Evolutionary conservation across 2,329 filamentous ascomycete genomes (phyloP).

Genomic region (Monascus ruber): DNA sequence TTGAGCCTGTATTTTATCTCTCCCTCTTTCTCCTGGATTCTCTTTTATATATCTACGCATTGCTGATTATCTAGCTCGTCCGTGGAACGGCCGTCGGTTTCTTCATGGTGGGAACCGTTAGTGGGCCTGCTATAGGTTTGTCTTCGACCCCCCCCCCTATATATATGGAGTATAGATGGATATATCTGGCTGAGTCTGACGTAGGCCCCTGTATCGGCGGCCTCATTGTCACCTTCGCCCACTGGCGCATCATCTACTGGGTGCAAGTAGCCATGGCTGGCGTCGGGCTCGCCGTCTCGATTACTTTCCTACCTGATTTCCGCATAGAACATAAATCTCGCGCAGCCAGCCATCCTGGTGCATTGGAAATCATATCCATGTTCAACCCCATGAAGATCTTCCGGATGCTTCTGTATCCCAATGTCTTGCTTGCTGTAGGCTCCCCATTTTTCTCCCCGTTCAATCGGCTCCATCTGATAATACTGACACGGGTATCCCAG

Average conservation of each 20-base stretch:
- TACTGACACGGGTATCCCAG: constrained; percentile 6
- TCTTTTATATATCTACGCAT: not conserved
- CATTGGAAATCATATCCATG: constrained; percentile 14
- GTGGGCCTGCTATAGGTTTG: constrained; percentile 33
- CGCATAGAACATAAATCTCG: constrained; percentile 47
- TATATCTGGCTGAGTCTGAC: not conserved
- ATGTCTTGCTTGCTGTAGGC: constrained; percentile 48
- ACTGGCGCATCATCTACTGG: constrained; percentile 70
- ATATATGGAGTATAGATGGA: not conserved
- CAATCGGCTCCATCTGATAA: not conserved
- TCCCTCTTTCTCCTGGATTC: not conserved
- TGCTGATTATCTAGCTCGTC: constrained; percentile 16
- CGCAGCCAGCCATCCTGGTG: no score
- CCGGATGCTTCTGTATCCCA: constrained; percentile 54
- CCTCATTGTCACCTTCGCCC: constrained; percentile 63
- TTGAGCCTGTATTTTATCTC: constrained; percentile 20
- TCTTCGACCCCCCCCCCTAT: not conserved
- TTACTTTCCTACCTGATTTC: constrained; percentile 58
- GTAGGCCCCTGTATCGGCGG: constrained; percentile 53
- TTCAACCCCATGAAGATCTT: constrained; percentile 55
- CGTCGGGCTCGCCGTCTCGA: constrained; percentile 46
- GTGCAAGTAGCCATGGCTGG: constrained; percentile 59
- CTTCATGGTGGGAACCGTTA: constrained; percentile 33
- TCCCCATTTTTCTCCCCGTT: constrained; percentile 35
- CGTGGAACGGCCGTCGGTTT: constrained; percentile 34